These are phyloP conservation scores for Buxus sempervirens DNA, from an alignment of 164 flowering plant genomes.

Conservation along the genomic window DNA sequence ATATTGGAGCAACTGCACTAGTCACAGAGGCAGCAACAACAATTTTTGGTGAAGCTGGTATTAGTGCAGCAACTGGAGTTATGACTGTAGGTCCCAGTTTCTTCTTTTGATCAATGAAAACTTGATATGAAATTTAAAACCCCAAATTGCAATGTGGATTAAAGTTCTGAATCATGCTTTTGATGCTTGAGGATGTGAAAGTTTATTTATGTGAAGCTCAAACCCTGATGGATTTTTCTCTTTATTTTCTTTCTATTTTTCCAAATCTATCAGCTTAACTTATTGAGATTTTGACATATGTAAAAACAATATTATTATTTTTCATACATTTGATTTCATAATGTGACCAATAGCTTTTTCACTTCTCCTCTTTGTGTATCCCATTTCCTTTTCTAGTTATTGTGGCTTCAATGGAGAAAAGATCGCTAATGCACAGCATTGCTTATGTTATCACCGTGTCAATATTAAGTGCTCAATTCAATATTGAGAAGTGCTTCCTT, in stretches of 20 bases:
- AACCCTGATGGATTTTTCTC: background rate
- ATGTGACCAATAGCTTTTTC: background rate
- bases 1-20: slow-evolving; percentile 97
- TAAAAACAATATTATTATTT: too few species aligned
- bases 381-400: background rate
- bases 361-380: background rate
- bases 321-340: background rate
- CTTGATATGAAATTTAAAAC: slow-evolving; percentile 4
- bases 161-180: slow-evolving; percentile 7
- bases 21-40: slow-evolving; percentile 98
- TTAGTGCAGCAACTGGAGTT: slow-evolving; percentile 96
- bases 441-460: background rate
- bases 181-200: background rate
- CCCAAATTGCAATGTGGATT: background rate
- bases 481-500: background rate
- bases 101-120: slow-evolving; percentile 3
- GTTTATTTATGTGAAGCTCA: background rate
- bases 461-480: background rate
- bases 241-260: background rate
- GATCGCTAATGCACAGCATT: background rate
- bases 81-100: slow-evolving; percentile 72
- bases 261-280: too few species aligned
- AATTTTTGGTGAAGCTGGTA: slow-evolving; percentile 97
- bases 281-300: background rate
- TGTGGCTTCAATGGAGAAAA: background rate